Conservation (phyloP, 148 eudicot species). For the Chenopodium quinoa region DNA sequence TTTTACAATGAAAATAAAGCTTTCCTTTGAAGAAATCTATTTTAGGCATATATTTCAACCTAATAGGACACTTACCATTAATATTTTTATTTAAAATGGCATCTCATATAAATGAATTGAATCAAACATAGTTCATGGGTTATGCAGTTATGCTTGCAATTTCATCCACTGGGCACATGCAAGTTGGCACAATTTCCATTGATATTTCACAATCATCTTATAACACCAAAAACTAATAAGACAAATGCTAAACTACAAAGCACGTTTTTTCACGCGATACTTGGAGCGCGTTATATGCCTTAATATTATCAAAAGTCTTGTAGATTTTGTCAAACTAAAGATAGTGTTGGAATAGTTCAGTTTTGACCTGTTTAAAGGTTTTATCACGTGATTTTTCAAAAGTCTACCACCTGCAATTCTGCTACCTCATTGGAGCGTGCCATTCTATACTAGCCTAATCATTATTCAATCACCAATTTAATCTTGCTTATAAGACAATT, state of each 20-base stretch:
- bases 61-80: no score
- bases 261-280: neutral
- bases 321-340: neutral
- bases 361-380: neutral
- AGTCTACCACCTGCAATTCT: constrained; percentile 5
- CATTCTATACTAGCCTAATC: neutral
- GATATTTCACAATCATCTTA: neutral
- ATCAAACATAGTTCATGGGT: no score
- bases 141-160: neutral
- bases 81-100: neutral
- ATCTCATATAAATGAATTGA: no score
- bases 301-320: neutral
- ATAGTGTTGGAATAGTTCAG: neutral
- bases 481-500: no score
- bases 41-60: no score
- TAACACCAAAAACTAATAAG: neutral
- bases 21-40: no score
- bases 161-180: neutral
- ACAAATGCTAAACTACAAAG: constrained; percentile 8
- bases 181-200: neutral
- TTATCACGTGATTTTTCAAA: constrained; percentile 3
- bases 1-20: no score
- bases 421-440: neutral
- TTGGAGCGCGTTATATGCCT: constrained; percentile 2
- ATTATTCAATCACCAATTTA: neutral